A percentile compares a stretch with the other conserved stretches of the same genome.
These are phyloP conservation scores for Alternaria metachromatica DNA, from an alignment of 2,329 filamentous ascomycete species.

Conservation along the genomic window DNA sequence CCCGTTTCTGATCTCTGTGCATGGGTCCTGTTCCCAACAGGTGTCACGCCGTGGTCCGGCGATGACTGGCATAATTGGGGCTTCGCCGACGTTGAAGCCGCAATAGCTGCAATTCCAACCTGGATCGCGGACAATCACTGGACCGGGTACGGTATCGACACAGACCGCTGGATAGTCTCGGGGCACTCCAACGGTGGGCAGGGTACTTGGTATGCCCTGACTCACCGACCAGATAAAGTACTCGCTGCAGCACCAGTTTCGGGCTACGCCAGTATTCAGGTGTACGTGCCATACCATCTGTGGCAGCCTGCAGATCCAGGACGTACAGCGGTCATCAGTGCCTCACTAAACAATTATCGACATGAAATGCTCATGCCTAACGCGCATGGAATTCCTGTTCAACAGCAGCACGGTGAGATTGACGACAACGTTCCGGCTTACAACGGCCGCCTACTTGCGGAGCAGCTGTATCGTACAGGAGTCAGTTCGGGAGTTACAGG, in stretches of 20 bases:
- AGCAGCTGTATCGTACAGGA: slow-evolving; percentile 49
- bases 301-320: slow-evolving; percentile 63
- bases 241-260: slow-evolving; percentile 64
- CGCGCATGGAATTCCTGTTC: slow-evolving; percentile 58
- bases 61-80: slow-evolving; percentile 70
- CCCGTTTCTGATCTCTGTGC: slow-evolving; percentile 59
- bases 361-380: slow-evolving; percentile 64
- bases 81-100: slow-evolving; percentile 62
- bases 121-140: slow-evolving; percentile 60
- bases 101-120: slow-evolving; percentile 55
- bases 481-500: slow-evolving; percentile 38
- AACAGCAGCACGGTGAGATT: slow-evolving; percentile 63
- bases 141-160: slow-evolving; percentile 56
- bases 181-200: slow-evolving; percentile 69
- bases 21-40: slow-evolving; percentile 64
- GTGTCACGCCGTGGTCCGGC: slow-evolving; percentile 64
- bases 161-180: slow-evolving; percentile 58
- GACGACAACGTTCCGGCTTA: slow-evolving; percentile 67
- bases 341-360: slow-evolving; percentile 59
- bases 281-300: slow-evolving; percentile 64
- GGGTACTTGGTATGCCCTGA: slow-evolving; percentile 63
- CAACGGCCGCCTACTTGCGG: slow-evolving; percentile 62
- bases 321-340: slow-evolving; percentile 56
- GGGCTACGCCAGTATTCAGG: slow-evolving; percentile 65
- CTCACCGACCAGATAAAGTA: slow-evolving; percentile 63